Percentiles rank a stretch among this genome's conserved stretches.
Conservation (phyloP, 257 asterid genomes). For the Eustoma russellianum region DNA sequence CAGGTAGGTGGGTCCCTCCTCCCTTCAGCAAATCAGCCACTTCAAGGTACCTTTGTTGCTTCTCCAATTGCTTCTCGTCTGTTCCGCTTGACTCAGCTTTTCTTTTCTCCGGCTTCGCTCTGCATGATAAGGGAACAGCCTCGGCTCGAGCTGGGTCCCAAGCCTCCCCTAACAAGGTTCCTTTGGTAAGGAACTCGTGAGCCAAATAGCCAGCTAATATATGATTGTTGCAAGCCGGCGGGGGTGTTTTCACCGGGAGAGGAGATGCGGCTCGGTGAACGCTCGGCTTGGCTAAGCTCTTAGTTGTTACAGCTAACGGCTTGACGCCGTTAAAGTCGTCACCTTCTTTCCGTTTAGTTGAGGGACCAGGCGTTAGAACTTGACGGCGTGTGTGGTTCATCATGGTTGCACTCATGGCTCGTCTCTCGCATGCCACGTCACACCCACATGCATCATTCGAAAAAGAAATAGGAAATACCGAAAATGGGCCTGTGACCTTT, state of each 20-base stretch:
- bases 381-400: constrained; percentile 29
- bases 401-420: constrained; percentile 22
- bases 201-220: constrained; percentile 31
- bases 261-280: constrained; percentile 15
- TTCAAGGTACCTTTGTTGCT: constrained; percentile 16
- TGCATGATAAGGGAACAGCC: constrained; percentile 6
- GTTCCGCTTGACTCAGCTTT: constrained; percentile 15
- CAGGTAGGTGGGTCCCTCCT: constrained; percentile 28
- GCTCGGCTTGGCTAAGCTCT: constrained; percentile 34
- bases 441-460: constrained; percentile 15
- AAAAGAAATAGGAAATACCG: not conserved
- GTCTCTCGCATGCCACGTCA: constrained; percentile 22
- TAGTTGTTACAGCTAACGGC: constrained; percentile 29
- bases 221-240: constrained; percentile 14
- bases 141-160: constrained; percentile 23
- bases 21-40: constrained; percentile 21
- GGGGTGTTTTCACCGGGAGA: constrained; percentile 2
- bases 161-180: constrained; percentile 19
- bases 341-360: constrained; percentile 18
- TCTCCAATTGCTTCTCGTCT: constrained; percentile 7
- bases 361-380: constrained; percentile 16
- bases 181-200: constrained; percentile 24
- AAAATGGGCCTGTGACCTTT: constrained; percentile 10
- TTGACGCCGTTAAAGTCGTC: constrained; percentile 19
- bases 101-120: constrained; percentile 8